Evolutionary conservation across 169 alveolate genomes (phyloP).

Genomic region (Toxoplasma gondii): DNA sequence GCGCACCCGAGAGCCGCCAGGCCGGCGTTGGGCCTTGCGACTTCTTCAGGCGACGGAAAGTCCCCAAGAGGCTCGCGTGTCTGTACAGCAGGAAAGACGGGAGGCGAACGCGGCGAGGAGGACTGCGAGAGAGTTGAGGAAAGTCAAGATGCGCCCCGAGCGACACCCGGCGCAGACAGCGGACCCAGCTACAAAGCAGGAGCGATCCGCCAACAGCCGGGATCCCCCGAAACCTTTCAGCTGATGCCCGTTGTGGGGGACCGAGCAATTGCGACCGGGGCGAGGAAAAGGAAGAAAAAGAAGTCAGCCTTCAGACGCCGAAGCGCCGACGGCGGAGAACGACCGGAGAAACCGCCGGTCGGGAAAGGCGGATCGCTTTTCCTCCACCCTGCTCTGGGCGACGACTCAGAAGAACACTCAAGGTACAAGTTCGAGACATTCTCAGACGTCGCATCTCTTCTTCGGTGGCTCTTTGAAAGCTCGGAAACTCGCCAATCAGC

Average conservation of each 20-base stretch:
- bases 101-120: too few relatives aligned
- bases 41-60: too few relatives aligned
- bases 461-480: too few relatives aligned
- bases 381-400: background rate
- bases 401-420: background rate
- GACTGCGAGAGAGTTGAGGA: too few relatives aligned
- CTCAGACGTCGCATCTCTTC: background rate
- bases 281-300: background rate
- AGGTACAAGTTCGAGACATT: background rate
- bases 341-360: background rate
- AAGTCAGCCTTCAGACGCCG: background rate
- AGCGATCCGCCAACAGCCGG: background rate
- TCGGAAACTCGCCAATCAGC: too few relatives aligned
- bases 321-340: background rate
- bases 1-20: too few relatives aligned
- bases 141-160: too few relatives aligned
- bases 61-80: too few relatives aligned
- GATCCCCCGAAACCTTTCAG: background rate
- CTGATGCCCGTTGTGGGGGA: conserved; percentile 11
- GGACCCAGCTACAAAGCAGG: background rate
- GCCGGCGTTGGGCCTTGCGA: too few relatives aligned
- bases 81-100: too few relatives aligned
- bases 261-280: background rate
- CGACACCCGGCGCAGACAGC: too few relatives aligned
- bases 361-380: background rate